These are phyloP conservation scores for Geosmithia flava DNA, from an alignment of 2,329 filamentous ascomycete species.

Conservation along the genomic window DNA sequence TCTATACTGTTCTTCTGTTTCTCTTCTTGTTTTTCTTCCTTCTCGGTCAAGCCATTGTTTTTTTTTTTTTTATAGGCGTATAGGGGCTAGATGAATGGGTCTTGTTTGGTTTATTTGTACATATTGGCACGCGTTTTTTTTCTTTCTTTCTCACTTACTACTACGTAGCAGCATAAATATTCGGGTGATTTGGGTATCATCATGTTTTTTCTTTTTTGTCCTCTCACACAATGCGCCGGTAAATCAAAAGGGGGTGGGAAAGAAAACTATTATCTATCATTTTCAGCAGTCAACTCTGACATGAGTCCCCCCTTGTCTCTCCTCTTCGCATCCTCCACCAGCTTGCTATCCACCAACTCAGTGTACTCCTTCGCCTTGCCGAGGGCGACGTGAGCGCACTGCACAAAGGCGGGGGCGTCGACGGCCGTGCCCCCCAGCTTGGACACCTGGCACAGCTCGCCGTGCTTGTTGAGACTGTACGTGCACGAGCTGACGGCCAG, in stretches of 20 bases:
- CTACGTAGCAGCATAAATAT: no score
- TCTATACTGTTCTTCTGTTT: neutral
- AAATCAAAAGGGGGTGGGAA: neutral
- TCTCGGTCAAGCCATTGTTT: neutral
- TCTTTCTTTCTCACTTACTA: no score
- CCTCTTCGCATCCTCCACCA: conserved; percentile 68
- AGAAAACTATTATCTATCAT: conserved; percentile 43
- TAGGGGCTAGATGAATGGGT: no score
- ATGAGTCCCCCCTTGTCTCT: conserved; percentile 69
- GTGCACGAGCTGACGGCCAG: conserved; percentile 61
- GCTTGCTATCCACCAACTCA: conserved; percentile 55
- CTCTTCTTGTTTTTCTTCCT: conserved; percentile 2
- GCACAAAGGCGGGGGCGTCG: conserved; percentile 66
- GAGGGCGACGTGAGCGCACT: conserved; percentile 63
- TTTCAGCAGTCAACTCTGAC: conserved; percentile 70
- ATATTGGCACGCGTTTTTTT: no score
- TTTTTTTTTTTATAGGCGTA: neutral
- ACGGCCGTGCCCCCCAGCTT: conserved; percentile 80
- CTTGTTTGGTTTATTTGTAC: no score
- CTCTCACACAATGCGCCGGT: neutral
- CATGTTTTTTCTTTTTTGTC: neutral
- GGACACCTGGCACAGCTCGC: conserved; percentile 81
- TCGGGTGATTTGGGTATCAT: no score
- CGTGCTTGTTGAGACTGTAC: conserved; percentile 77
- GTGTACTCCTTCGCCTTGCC: conserved; percentile 73